Evolutionary conservation across 495 filamentous ascomycete species (phyloP).

Genomic region (Trichoderma gamsii): DNA sequence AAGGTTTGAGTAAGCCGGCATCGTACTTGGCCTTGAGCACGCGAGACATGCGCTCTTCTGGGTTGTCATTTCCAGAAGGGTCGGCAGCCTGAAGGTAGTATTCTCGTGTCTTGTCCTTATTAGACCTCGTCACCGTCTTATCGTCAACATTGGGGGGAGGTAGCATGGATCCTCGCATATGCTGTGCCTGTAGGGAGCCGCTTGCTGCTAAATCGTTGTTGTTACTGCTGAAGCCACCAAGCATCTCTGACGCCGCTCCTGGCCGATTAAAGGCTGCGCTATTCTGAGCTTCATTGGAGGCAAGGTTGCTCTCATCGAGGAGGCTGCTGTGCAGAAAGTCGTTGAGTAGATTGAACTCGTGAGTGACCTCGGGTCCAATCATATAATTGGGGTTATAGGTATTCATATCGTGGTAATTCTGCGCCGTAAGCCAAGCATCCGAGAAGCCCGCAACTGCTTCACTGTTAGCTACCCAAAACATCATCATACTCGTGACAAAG

Average conservation of each 20-base stretch:
- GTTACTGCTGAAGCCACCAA: neutral
- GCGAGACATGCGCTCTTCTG: constrained; percentile 92
- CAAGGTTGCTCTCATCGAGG: constrained; percentile 67
- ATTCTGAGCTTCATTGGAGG: constrained; percentile 52
- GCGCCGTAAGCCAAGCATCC: constrained; percentile 53
- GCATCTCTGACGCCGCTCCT: constrained; percentile 12
- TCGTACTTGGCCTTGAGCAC: constrained; percentile 92
- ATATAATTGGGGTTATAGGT: constrained; percentile 89
- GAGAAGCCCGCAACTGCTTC: constrained; percentile 41
- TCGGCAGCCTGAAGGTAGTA: constrained; percentile 98
- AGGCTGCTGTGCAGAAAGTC: constrained; percentile 89
- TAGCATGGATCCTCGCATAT: constrained; percentile 36
- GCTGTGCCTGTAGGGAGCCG: constrained; percentile 26
- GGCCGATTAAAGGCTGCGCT: constrained; percentile 14
- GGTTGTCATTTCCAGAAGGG: constrained; percentile 81
- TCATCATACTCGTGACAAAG: neutral
- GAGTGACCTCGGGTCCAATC: constrained; percentile 90
- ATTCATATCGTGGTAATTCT: constrained; percentile 90
- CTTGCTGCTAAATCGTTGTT: neutral
- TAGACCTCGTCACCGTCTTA: constrained; percentile 56
- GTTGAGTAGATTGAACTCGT: constrained; percentile 92
- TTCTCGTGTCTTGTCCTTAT: constrained; percentile 64
- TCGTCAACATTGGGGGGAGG: constrained; percentile 43
- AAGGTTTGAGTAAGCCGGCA: constrained; percentile 87
- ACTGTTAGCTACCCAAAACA: constrained; percentile 29